Conservation (phyloP, 2,329 filamentous ascomycete species). For the Aspergillus tamarii region DNA sequence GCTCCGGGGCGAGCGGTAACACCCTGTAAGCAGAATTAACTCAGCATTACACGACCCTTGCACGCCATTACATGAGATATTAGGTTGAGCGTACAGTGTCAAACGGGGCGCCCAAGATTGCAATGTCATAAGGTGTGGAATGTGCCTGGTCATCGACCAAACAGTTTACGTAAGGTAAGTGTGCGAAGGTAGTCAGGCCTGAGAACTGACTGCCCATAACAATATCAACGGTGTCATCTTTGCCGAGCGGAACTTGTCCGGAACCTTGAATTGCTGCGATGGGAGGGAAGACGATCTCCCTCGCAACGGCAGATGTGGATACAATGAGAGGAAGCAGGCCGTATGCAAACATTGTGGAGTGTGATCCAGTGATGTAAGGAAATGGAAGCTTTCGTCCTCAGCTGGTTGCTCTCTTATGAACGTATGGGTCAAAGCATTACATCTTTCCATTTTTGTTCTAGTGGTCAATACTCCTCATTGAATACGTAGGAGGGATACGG, state of each 20-base stretch:
- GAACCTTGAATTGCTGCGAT: conserved; percentile 24
- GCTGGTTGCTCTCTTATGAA: neutral
- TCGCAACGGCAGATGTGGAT: conserved; percentile 6
- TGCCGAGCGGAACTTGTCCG: conserved; percentile 20
- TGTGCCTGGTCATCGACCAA: conserved; percentile 26
- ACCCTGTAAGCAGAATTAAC: conserved; percentile 9
- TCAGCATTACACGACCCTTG: neutral
- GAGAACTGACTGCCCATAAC: conserved; percentile 48
- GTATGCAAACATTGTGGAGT: neutral
- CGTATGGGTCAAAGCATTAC: neutral
- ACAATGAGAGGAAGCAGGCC: neutral
- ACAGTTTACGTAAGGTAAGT: conserved; percentile 37
- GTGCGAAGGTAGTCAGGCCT: conserved; percentile 37
- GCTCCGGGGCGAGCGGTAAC: conserved; percentile 58
- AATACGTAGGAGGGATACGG: neutral
- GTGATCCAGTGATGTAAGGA: neutral
- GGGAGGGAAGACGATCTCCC: conserved; percentile 35
- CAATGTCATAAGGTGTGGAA: conserved; percentile 38
- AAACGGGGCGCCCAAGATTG: conserved; percentile 55
- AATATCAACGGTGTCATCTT: conserved; percentile 44
- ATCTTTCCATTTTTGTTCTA: neutral
- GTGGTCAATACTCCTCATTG: neutral
- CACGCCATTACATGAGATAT: neutral
- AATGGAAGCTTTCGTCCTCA: neutral
- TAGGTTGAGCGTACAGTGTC: conserved; percentile 43